These are phyloP conservation scores for Polygonum maritimum DNA, from an alignment of 148 eudicot genomes.

Conservation along the genomic window DNA sequence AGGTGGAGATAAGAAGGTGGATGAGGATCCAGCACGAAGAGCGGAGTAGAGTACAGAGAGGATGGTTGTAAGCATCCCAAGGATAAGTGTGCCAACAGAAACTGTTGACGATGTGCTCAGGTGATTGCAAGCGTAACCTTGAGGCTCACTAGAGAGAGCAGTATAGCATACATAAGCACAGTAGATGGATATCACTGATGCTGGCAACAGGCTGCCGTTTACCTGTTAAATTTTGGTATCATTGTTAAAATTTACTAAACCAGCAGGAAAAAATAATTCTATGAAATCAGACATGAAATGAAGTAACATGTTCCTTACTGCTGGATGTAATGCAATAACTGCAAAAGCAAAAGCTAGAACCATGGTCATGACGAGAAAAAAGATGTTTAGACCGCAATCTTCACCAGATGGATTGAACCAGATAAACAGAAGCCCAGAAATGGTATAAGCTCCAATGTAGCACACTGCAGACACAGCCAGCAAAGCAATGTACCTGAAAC, in stretches of 20 bases:
- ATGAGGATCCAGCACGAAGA: constrained; percentile 96
- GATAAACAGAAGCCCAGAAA: constrained; percentile 75
- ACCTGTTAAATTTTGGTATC: constrained; percentile 40
- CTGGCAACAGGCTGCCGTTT: constrained; percentile 95
- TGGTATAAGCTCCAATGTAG: constrained; percentile 66
- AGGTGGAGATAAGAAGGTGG: constrained; percentile 89
- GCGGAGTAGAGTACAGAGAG: constrained; percentile 95
- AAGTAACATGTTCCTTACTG: constrained; percentile 33
- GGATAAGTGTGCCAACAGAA: constrained; percentile 63
- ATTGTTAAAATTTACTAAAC: not conserved
- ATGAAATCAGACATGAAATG: not conserved
- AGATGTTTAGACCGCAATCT: constrained; percentile 90
- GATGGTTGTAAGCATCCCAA: constrained; percentile 92
- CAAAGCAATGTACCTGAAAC: constrained; percentile 84
- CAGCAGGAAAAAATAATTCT: too few species aligned
- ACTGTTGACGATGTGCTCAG: constrained; percentile 64
- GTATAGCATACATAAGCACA: constrained; percentile 94
- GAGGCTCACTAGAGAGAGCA: constrained; percentile 86
- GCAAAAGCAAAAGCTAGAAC: constrained; percentile 72
- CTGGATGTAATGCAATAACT: constrained; percentile 80
- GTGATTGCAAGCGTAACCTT: constrained; percentile 79
- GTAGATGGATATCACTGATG: constrained; percentile 87
- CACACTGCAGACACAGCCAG: constrained; percentile 68
- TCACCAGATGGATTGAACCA: constrained; percentile 96
- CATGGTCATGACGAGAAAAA: constrained; percentile 89